Percentiles rank a stretch among this genome's conserved stretches.
These are phyloP conservation scores for Crucibulum laeve DNA, from an alignment of 768 basidiomycete genomes.

Conservation along the genomic window DNA sequence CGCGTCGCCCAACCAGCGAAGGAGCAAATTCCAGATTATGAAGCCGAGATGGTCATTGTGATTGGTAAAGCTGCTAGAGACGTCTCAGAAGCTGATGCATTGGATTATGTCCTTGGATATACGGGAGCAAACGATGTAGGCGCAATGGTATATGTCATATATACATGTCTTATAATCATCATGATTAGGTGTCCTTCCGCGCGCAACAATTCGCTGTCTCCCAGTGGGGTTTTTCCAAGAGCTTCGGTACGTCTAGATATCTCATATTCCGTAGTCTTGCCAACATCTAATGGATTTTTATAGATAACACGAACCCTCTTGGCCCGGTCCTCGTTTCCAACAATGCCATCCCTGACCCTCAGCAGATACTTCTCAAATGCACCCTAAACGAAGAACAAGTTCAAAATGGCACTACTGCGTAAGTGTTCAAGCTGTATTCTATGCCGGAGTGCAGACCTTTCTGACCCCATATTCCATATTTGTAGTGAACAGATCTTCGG, in stretches of 20 bases:
- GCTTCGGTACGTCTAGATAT: constrained; percentile 54
- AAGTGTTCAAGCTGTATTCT: constrained; percentile 17
- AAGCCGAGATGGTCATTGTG: constrained; percentile 77
- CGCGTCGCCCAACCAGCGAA: constrained; percentile 63
- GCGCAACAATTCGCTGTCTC: constrained; percentile 76
- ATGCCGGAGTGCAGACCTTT: not conserved
- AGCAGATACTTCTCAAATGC: constrained; percentile 56
- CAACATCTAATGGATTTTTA: not conserved
- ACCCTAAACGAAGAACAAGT: constrained; percentile 62
- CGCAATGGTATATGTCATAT: not conserved
- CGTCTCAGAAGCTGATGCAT: constrained; percentile 73
- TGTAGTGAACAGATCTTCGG: constrained; percentile 77
- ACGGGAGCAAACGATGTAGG: constrained; percentile 74
- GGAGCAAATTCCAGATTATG: constrained; percentile 75
- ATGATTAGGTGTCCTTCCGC: constrained; percentile 68
- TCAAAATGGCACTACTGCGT: constrained; percentile 82
- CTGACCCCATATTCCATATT: not conserved
- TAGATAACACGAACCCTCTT: constrained; percentile 69
- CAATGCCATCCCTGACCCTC: constrained; percentile 59
- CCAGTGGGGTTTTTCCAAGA: constrained; percentile 88
- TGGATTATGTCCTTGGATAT: constrained; percentile 85
- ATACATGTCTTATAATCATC: not conserved
- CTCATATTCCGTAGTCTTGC: not conserved
- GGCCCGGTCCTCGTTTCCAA: constrained; percentile 80
- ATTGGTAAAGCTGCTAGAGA: constrained; percentile 80